phyloP scores from a whole-genome alignment of 2,329 filamentous ascomycete genomes.

The Tolypocladium tropicale region DNA sequence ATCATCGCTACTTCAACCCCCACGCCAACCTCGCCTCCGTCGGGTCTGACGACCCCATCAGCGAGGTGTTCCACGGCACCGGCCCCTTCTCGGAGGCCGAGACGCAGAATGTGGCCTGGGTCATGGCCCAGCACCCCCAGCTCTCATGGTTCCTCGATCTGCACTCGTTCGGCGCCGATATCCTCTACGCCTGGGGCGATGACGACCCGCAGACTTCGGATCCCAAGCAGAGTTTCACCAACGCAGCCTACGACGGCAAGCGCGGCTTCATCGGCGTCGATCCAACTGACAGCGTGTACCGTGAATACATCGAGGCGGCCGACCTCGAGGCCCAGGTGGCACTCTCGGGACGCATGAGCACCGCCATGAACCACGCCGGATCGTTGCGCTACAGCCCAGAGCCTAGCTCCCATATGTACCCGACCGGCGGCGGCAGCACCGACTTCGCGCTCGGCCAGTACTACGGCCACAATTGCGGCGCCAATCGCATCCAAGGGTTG shows the following conservation, averaged over 20 bases:
- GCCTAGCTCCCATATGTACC: slow-evolving; percentile 31
- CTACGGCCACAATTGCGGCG: slow-evolving; percentile 21
- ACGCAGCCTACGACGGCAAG: slow-evolving; percentile 38
- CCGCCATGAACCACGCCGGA: slow-evolving; percentile 28
- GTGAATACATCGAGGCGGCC: slow-evolving; percentile 30
- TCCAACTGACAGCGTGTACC: slow-evolving; percentile 23
- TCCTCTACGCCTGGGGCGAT: slow-evolving; percentile 48
- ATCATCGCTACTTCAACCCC: slow-evolving; percentile 29
- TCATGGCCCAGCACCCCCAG: slow-evolving; percentile 36
- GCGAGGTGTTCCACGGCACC: slow-evolving; percentile 40
- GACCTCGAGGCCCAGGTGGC: slow-evolving; percentile 24
- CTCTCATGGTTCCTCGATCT: slow-evolving; percentile 49
- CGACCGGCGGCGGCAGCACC: slow-evolving; percentile 33
- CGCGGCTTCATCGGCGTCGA: slow-evolving; percentile 35
- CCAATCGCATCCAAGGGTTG: slow-evolving; percentile 29
- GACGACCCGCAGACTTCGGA: slow-evolving; percentile 38
- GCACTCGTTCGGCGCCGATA: slow-evolving; percentile 40
- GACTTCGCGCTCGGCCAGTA: slow-evolving; percentile 37
- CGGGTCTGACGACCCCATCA: slow-evolving; percentile 25
- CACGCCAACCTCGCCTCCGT: slow-evolving; percentile 25
- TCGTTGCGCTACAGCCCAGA: slow-evolving; percentile 25
- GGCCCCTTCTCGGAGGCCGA: slow-evolving; percentile 45
- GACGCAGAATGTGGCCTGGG: slow-evolving; percentile 41
- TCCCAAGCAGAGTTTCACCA: slow-evolving; percentile 39
- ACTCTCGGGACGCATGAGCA: slow-evolving; percentile 22